A percentile compares a stretch with the other conserved stretches of the same genome.
These are phyloP conservation scores for Leishmania aethiopica DNA, from an alignment of 208 protist genomes.

Conservation along the genomic window DNA sequence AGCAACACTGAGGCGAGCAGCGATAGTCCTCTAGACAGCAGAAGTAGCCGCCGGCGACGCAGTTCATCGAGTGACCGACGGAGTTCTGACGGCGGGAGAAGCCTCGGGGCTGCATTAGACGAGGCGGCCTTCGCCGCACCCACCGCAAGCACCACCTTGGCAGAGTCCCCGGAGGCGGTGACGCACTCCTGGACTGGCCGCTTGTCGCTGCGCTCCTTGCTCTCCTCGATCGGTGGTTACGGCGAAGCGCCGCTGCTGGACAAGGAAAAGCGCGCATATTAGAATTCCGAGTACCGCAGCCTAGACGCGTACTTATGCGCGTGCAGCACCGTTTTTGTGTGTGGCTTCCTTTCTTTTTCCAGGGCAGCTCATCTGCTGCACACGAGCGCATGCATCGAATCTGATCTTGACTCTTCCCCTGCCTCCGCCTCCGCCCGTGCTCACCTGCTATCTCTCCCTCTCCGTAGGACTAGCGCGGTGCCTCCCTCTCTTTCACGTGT, in stretches of 20 bases:
- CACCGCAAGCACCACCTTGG: neutral
- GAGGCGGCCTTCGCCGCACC: conserved; percentile 6
- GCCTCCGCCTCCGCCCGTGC: neutral
- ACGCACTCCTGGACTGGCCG: conserved; percentile 47
- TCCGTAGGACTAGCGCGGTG: neutral
- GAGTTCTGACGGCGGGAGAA: neutral
- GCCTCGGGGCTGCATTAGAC: conserved; percentile 13
- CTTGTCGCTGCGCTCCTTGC: conserved; percentile 39
- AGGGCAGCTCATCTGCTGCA: neutral
- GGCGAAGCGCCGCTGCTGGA: conserved; percentile 17
- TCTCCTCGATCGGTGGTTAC: conserved; percentile 34
- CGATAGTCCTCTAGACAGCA: neutral
- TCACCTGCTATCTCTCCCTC: neutral
- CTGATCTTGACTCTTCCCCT: neutral
- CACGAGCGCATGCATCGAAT: neutral
- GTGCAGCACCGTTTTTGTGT: neutral
- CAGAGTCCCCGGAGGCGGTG: conserved; percentile 26
- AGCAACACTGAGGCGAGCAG: neutral
- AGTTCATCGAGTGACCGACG: neutral
- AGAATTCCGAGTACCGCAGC: neutral
- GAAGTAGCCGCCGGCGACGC: neutral
- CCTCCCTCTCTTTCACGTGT: neutral
- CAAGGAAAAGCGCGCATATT: neutral
- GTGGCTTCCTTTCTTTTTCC: neutral
- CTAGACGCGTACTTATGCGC: neutral